A percentile compares a stretch with the other conserved stretches of the same genome.
phyloP scores from a whole-genome alignment of 2,329 filamentous ascomycete genomes.

The Colletotrichum coccodes region DNA sequence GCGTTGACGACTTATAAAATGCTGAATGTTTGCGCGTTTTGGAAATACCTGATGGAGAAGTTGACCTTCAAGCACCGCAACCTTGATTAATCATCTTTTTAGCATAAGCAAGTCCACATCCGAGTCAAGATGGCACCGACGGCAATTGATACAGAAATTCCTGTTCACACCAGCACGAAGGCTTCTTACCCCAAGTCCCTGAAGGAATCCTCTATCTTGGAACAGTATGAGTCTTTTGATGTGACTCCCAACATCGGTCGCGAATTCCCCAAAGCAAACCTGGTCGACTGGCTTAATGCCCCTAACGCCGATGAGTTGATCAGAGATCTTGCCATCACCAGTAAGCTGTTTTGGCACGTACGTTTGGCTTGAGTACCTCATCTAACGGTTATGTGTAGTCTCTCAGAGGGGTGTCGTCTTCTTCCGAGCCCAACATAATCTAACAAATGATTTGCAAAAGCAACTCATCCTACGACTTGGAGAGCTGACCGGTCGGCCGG shows the following conservation, averaged over 20 bases:
- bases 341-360: too few relatives aligned
- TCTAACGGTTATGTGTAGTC: conserved; percentile 49
- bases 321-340: conserved; percentile 69
- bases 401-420: conserved; percentile 73
- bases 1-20: conserved; percentile 11
- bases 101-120: not conserved
- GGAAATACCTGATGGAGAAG: rapidly evolving
- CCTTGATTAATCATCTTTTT: not conserved
- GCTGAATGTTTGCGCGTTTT: not conserved
- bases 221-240: conserved; percentile 57
- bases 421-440: conserved; percentile 67
- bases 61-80: not conserved
- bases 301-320: conserved; percentile 65
- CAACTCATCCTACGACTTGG: conserved; percentile 68
- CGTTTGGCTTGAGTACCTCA: too few relatives aligned
- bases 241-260: conserved; percentile 65
- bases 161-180: conserved; percentile 24
- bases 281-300: conserved; percentile 64
- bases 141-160: conserved; percentile 28
- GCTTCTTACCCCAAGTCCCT: conserved; percentile 36
- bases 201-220: conserved; percentile 49
- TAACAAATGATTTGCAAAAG: conserved; percentile 70
- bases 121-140: conserved; percentile 27
- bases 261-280: conserved; percentile 61
- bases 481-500: conserved; percentile 67